phyloP scores from a whole-genome alignment of 176 grass and related monocot genomes.

The Elaeis guineensis region DNA sequence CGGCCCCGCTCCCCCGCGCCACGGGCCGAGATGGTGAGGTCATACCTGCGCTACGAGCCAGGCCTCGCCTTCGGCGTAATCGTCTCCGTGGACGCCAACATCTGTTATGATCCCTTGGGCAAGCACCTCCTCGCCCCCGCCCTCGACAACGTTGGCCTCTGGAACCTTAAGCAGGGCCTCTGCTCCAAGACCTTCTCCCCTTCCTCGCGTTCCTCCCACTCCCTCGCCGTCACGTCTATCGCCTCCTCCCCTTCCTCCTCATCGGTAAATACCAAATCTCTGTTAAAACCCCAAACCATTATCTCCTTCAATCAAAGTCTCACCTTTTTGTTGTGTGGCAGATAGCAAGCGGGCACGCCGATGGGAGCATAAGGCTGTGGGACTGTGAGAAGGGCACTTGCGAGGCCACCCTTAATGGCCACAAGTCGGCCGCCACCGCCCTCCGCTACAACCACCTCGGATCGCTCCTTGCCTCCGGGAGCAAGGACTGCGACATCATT shows the following conservation, averaged over 20 bases:
- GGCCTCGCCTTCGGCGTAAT: slow-evolving; percentile 70
- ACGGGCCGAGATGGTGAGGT: slow-evolving; percentile 66
- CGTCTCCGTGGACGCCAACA: slow-evolving; percentile 62
- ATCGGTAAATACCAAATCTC: slow-evolving; percentile 28
- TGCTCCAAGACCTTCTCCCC: slow-evolving; percentile 44
- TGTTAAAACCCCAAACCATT: background rate
- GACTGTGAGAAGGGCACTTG: slow-evolving; percentile 67
- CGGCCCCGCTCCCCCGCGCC: slow-evolving; percentile 21
- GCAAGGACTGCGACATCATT: slow-evolving; percentile 90
- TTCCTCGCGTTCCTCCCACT: slow-evolving; percentile 25
- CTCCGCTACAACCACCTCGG: slow-evolving; percentile 50
- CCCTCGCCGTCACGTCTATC: slow-evolving; percentile 45
- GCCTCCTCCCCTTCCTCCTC: slow-evolving; percentile 38
- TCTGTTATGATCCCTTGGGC: slow-evolving; percentile 70
- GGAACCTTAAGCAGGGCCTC: slow-evolving; percentile 90
- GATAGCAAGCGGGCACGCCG: slow-evolving; percentile 84
- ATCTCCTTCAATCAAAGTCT: slow-evolving; percentile 1
- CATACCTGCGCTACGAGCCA: slow-evolving; percentile 91
- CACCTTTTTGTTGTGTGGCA: slow-evolving; percentile 16
- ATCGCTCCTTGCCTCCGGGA: slow-evolving; percentile 69
- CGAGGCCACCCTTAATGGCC: slow-evolving; percentile 80
- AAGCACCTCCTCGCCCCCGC: slow-evolving; percentile 71
- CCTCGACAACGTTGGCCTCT: slow-evolving; percentile 59
- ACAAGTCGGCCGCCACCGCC: slow-evolving; percentile 64
- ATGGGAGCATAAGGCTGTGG: slow-evolving; percentile 88